Evolutionary conservation across 495 filamentous ascomycete genomes (phyloP).

Genomic region (Podospora australis): DNA sequence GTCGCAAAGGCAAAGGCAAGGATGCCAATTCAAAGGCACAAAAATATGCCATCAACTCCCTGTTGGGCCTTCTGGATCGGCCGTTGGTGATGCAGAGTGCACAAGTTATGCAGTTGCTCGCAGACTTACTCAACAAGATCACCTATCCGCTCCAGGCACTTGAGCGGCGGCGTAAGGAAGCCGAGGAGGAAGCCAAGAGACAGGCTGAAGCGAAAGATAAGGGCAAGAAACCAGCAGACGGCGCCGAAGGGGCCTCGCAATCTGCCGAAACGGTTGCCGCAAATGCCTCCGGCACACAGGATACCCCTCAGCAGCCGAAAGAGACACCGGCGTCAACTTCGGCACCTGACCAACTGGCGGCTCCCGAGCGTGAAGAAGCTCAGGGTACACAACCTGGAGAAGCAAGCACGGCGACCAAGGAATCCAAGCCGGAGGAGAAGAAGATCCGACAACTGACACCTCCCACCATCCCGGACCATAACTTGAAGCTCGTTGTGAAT

Average conservation of each 20-base stretch:
- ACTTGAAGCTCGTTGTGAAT: conserved; percentile 87
- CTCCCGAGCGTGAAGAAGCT: conserved; percentile 24
- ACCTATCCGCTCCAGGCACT: conserved; percentile 79
- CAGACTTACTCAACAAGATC: conserved; percentile 76
- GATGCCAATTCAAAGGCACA: conserved; percentile 72
- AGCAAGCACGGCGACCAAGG: conserved; percentile 45
- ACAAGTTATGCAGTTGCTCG: conserved; percentile 88
- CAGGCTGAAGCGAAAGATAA: conserved; percentile 38
- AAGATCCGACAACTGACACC: conserved; percentile 67
- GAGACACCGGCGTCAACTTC: conserved; percentile 10
- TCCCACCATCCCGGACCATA: conserved; percentile 81
- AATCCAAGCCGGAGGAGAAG: conserved; percentile 57
- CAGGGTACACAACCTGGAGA: conserved; percentile 30
- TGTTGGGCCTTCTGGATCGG: conserved; percentile 82
- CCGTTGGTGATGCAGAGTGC: conserved; percentile 92
- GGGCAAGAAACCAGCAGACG: conserved; percentile 17
- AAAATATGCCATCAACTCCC: conserved; percentile 85
- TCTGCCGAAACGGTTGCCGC: conserved; percentile 1
- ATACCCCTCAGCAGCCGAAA: conserved; percentile 19
- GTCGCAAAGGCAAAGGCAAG: conserved; percentile 84
- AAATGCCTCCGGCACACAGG: conserved; percentile 17
- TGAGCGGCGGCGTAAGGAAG: conserved; percentile 74
- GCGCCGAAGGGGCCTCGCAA: conserved; percentile 21
- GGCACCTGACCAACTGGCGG: conserved; percentile 18
- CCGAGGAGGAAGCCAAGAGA: conserved; percentile 52